phyloP scores from a whole-genome alignment of 2,329 filamentous ascomycete species.

The Botryotinia calthae region DNA sequence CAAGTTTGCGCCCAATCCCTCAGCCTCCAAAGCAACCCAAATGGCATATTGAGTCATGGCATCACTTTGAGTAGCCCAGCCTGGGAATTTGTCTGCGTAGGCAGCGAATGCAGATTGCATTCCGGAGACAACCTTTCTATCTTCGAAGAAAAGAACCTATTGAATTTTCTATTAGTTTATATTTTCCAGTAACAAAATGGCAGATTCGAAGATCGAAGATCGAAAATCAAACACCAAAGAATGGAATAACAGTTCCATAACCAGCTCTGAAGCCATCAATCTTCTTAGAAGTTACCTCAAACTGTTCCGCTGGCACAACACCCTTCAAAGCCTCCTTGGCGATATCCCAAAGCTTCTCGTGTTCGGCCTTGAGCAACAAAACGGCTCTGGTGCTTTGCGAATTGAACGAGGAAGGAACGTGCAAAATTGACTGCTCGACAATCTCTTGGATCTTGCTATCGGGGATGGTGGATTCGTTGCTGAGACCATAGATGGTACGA shows the following conservation, averaged over 20 bases:
- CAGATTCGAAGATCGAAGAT: background rate
- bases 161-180: background rate
- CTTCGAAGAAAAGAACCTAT: constrained; percentile 81
- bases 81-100: constrained; percentile 77
- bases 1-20: constrained; percentile 82
- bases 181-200: background rate
- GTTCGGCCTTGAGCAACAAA: constrained; percentile 76
- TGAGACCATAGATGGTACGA: constrained; percentile 67
- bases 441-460: constrained; percentile 62
- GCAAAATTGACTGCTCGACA: constrained; percentile 59
- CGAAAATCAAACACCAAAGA: background rate
- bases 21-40: constrained; percentile 79
- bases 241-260: constrained; percentile 60
- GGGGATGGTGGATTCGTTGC: constrained; percentile 59
- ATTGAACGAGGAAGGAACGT: constrained; percentile 84
- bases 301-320: constrained; percentile 57
- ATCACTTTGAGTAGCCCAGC: constrained; percentile 72
- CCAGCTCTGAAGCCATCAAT: constrained; percentile 61
- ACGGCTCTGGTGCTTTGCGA: constrained; percentile 77
- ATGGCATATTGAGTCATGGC: constrained; percentile 80
- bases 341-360: constrained; percentile 85
- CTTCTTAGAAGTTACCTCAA: constrained; percentile 27
- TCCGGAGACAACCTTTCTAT: constrained; percentile 62
- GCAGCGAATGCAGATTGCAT: constrained; percentile 67
- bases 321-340: constrained; percentile 61